Evolutionary conservation across 2,329 filamentous ascomycete species (phyloP).

Genomic region (Helicocarpus griseus): DNA sequence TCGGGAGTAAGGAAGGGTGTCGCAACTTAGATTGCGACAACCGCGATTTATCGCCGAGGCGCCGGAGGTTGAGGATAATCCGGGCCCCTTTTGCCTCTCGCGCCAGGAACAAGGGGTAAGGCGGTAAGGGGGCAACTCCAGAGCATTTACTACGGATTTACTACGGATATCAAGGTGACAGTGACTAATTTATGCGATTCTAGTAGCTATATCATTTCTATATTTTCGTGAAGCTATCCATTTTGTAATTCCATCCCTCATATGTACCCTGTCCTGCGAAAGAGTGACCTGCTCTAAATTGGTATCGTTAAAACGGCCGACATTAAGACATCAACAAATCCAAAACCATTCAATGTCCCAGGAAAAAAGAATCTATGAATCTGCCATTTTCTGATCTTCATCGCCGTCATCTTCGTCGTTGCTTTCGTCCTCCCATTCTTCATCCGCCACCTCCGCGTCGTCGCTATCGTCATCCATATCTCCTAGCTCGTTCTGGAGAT

Average conservation of each 20-base stretch:
- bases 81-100: background rate
- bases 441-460: slow-evolving; percentile 42
- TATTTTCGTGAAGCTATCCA: background rate
- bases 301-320: slow-evolving; percentile 23
- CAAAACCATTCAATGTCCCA: too few species aligned
- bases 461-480: slow-evolving; percentile 47
- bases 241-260: background rate
- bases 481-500: slow-evolving; percentile 56
- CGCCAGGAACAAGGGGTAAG: background rate
- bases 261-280: background rate
- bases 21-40: background rate
- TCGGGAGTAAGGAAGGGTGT: background rate
- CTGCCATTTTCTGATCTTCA: slow-evolving; percentile 46
- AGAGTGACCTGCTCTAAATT: slow-evolving; percentile 8
- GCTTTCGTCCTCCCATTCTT: slow-evolving; percentile 44
- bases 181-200: too few species aligned
- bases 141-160: too few species aligned
- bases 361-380: slow-evolving; percentile 28
- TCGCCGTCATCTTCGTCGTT: slow-evolving; percentile 36
- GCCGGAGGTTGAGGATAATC: background rate
- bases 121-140: background rate
- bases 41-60: slow-evolving; percentile 1
- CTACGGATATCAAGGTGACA: too few species aligned
- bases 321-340: slow-evolving; percentile 5
- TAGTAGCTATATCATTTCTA: background rate